phyloP scores from a whole-genome alignment of 768 basidiomycete genomes.

The Auricularia sp. region DNA sequence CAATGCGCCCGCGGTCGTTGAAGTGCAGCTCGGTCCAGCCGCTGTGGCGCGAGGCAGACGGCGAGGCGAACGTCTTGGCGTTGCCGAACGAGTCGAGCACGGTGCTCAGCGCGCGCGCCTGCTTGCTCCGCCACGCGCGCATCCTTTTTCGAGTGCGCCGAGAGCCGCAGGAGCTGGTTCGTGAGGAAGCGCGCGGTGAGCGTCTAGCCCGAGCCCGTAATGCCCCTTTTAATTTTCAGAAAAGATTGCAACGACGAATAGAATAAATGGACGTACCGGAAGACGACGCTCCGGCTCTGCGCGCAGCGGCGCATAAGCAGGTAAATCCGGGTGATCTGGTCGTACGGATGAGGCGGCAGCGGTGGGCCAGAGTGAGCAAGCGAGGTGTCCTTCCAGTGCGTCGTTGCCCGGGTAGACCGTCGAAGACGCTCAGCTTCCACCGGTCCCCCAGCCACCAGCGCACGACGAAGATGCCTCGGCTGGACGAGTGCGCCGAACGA shows the following conservation, averaged over 20 bases:
- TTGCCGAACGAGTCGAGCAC: slow-evolving; percentile 86
- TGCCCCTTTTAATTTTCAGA: slow-evolving; percentile 43
- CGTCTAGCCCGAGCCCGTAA: slow-evolving; percentile 83
- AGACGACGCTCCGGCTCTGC: slow-evolving; percentile 67
- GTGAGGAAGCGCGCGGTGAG: slow-evolving; percentile 61
- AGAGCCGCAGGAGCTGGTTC: slow-evolving; percentile 73
- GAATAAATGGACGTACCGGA: slow-evolving; percentile 44
- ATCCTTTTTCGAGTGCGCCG: slow-evolving; percentile 72
- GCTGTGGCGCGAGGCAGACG: slow-evolving; percentile 77
- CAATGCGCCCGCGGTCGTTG: slow-evolving; percentile 64
- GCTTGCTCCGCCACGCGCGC: slow-evolving; percentile 61
- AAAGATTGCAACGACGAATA: background rate
- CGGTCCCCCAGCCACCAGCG: no score
- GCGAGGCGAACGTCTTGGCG: slow-evolving; percentile 75
- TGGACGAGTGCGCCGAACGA: no score
- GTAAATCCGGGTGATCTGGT: slow-evolving; percentile 75
- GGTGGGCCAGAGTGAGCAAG: slow-evolving; percentile 38
- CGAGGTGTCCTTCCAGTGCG: background rate
- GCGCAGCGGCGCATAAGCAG: slow-evolving; percentile 67
- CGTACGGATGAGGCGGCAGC: slow-evolving; percentile 80
- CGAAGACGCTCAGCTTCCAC: no score
- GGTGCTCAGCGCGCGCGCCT: slow-evolving; percentile 64
- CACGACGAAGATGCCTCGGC: no score
- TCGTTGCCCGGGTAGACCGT: no score
- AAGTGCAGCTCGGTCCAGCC: slow-evolving; percentile 83